Percentiles rank a stretch among this genome's conserved stretches.
phyloP scores from a whole-genome alignment of 768 basidiomycete species.

The Russula vinacea region DNA sequence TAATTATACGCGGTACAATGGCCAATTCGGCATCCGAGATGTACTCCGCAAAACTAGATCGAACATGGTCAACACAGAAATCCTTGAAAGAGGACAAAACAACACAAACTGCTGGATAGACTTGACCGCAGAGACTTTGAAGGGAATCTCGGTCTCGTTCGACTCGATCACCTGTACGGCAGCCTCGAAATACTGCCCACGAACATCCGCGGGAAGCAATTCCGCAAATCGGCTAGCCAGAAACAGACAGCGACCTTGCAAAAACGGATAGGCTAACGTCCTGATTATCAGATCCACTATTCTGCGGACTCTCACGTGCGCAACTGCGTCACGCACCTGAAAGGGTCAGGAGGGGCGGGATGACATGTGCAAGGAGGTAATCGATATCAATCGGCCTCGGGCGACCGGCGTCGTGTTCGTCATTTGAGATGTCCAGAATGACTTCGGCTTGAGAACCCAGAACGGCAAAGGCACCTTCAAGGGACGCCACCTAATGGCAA shows the following conservation, averaged over 20 bases:
- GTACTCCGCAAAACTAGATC: conserved; percentile 64
- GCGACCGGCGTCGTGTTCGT: conserved; percentile 63
- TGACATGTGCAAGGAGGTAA: conserved; percentile 67
- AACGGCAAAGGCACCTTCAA: conserved; percentile 81
- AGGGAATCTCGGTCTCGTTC: conserved; percentile 65
- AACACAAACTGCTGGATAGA: conserved; percentile 84
- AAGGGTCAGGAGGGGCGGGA: conserved; percentile 71
- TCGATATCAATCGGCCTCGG: conserved; percentile 74
- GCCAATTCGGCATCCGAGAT: conserved; percentile 59
- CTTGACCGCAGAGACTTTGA: conserved; percentile 92
- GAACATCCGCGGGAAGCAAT: conserved; percentile 65
- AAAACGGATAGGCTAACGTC: conserved; percentile 74
- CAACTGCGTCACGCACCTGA: conserved; percentile 52
- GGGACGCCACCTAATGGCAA: conserved; percentile 76
- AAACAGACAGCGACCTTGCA: conserved; percentile 93
- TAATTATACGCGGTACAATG: conserved; percentile 70
- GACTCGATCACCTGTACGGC: conserved; percentile 84
- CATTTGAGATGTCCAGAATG: conserved; percentile 72
- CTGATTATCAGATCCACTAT: not conserved
- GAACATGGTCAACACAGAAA: conserved; percentile 16
- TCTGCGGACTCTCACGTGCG: not conserved
- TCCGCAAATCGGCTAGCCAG: conserved; percentile 88
- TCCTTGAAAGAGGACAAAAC: not conserved
- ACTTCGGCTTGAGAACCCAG: conserved; percentile 78
- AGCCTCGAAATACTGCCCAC: conserved; percentile 83